Percentiles rank a stretch among this genome's conserved stretches.
phyloP scores from a whole-genome alignment of 202 grass and related monocot species.

The Zoysia matrella region DNA sequence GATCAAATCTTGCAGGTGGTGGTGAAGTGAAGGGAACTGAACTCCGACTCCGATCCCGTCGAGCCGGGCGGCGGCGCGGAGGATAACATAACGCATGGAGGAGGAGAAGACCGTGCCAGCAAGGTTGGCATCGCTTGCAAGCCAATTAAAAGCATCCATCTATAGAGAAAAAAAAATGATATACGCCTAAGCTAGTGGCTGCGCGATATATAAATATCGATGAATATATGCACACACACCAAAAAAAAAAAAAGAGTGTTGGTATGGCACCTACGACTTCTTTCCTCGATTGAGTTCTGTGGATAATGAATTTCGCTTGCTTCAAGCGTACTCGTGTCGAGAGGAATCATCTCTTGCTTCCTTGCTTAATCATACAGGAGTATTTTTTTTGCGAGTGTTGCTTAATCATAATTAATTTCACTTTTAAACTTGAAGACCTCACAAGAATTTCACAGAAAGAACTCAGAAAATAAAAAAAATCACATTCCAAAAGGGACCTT shows the following conservation, averaged over 20 bases:
- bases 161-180: neutral
- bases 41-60: neutral
- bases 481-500: too few relatives aligned
- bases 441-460: too few relatives aligned
- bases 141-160: neutral
- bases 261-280: neutral
- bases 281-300: neutral
- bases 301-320: neutral
- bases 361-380: neutral
- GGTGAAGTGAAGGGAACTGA: neutral
- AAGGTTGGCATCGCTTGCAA: constrained; percentile 32
- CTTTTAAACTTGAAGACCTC: too few relatives aligned
- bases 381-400: too few relatives aligned
- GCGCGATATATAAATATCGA: too few relatives aligned
- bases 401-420: too few relatives aligned
- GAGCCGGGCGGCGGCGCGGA: too few relatives aligned
- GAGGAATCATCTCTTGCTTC: neutral
- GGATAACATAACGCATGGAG: neutral
- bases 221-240: neutral
- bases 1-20: neutral
- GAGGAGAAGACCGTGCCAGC: constrained; percentile 20
- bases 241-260: neutral
- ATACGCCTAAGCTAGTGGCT: too few relatives aligned
- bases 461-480: too few relatives aligned
- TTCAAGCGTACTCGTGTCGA: neutral